Evolutionary conservation across 2,329 filamentous ascomycete species (phyloP), one percentile per base, ranked within the genome.

Genomic region (Mycogone perniciosa): DNA sequence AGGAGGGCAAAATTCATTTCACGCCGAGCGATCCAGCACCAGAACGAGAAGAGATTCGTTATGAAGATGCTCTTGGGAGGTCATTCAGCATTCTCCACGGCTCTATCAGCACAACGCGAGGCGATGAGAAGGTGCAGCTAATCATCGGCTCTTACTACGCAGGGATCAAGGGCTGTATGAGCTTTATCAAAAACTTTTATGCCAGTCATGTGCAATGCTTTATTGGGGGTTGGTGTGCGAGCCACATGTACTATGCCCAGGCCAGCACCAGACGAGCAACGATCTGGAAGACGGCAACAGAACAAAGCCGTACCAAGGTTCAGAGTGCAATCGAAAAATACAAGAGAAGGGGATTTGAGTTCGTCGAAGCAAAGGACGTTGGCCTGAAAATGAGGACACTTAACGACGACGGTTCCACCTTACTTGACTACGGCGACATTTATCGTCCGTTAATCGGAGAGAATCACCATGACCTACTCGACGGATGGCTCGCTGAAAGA

Each of bases 221-320:
- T 27, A 53, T 53, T 27, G 48, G 51, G 35, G 46, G 51, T n/a
- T 53, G 46, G 46, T 53, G 41, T 26, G 46, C 46, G 11, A 37
- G 33, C 9, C 46, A 53, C n/a, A 50, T 53, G 34, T 46, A 50
- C 43, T 53, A 50, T 31, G 11, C n/a, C 4, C 13, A 37, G 35
- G 44, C 43, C 27, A 45, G 31, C 29, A 31, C 11, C 9, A 50
- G 43, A 43, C 35, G 37, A 10, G 29, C 42, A 31, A 46, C 31
- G 5, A 30, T n/a, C n/a, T 53, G 46, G 51, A 53, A 35, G 20
- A 31, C 29, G 3, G 30, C 27, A 10, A 7, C 11, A 5, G 31
- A 29, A 6, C 13, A 44, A 30, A 10, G 31, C 8, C 11, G n/a
- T 33, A 27, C 30, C 4, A 33, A 44, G n/a, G 31, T 44, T 44